Evolutionary conservation across 257 asterid genomes (phyloP).

Genomic region (Fraxinus quadrangulata): DNA sequence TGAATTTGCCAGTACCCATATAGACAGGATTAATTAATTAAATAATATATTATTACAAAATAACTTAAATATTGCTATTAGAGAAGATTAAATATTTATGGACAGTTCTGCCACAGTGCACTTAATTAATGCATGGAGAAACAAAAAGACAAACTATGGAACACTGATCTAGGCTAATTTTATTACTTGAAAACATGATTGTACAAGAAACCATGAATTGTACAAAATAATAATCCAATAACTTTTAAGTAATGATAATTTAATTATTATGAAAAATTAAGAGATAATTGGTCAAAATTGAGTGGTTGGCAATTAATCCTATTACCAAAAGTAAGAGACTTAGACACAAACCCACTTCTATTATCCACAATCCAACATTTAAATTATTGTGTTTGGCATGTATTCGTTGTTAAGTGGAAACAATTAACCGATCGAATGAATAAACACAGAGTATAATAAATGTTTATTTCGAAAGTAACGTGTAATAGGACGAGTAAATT

Average conservation of each 20-base stretch:
- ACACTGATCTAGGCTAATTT: background rate
- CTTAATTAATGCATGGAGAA: background rate
- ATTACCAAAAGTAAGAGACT: background rate
- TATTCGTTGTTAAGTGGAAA: no score
- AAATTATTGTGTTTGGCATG: background rate
- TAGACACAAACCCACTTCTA: background rate
- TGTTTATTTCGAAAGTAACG: background rate
- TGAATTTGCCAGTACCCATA: background rate
- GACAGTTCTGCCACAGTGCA: background rate
- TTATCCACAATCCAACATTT: background rate
- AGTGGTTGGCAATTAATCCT: background rate
- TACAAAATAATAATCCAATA: background rate
- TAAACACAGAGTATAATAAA: no score
- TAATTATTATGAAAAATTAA: background rate
- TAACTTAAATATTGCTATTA: conserved; percentile 13
- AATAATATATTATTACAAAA: conserved; percentile 1
- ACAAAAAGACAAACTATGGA: conserved; percentile 13
- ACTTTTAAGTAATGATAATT: background rate
- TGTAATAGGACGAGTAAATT: background rate
- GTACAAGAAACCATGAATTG: background rate
- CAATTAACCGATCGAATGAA: background rate
- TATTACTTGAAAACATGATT: background rate
- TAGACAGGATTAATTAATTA: conserved; percentile 18
- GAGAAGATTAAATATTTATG: background rate
- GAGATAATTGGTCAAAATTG: background rate